Base-by-base conservation (phyloP, 2,329 filamentous ascomycete species). In the Verticillium longisporum region DNA sequence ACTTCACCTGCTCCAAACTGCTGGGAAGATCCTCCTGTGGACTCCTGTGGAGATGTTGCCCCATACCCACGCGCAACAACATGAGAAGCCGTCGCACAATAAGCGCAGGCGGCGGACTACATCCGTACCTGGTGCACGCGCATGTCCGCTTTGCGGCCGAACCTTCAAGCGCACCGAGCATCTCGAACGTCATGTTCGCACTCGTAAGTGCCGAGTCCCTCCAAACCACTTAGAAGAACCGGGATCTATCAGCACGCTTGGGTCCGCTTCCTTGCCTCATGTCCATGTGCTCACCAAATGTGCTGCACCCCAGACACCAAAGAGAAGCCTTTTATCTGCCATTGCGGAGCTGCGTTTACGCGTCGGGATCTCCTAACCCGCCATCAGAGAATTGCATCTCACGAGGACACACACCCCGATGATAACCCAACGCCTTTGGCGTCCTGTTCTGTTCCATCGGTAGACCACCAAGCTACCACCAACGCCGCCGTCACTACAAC, bases 121-220 rank as follows among this genome's bases (percentile, higher is more conserved):
- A 21, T 55, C 60, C 21, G 63, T 61, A 34, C 56, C 66, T 4
- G 62, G 61, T 50, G 55, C 63, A 45, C 71, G 69, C 38, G 66
- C 69, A 33, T 80, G 77, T 60, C 69, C 74, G 57, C 76, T 78
- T 65, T 80, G 77, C 62, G 74, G 72, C 57, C 69, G 77, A 55
- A 72, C 68, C 56, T 80, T 80, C 70, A 78, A 79, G 67, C 73
- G 77, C 26, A 77, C 77, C 50, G 77, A 80, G 67, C 77, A 80
- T 66, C 65, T 79, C 61, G 77, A 78, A 63, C 74, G 77, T 61
- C 77, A 80, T 68, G 72, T 79, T 56, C 72, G 77, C 63, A 80
- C 76, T 57, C 77, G 77, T 80, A 66, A 72, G 77, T 69, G n/a
- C 45, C 45, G n/a, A 50, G 14, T 9, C 18, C 45, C n/a, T 3